Evolutionary conservation across 495 filamentous ascomycete genomes (phyloP), one percentile per base, ranked within the genome.

Genomic region (Penicillium angulare): DNA sequence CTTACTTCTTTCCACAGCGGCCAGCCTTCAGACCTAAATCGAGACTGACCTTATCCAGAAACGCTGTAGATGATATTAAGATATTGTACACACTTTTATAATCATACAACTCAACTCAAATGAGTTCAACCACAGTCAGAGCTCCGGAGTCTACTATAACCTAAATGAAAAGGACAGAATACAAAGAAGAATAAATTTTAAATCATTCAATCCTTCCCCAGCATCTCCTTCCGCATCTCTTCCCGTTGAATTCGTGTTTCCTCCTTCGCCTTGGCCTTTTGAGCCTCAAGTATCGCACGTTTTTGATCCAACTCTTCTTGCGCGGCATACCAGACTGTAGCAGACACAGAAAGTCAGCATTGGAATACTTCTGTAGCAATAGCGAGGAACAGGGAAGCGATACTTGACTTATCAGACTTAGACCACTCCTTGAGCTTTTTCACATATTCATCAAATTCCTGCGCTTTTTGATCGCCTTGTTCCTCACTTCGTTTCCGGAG

Each of bases 381-480:
- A 15, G 29, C 18, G 27, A 33, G 3, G 40, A 22, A 38, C 20
- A 4, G 10, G 3, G 18, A 70, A 76, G 16, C n/a, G n/a, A n/a
- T 73, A 88, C 85, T 95, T 32, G 88, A 87, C 71, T 95, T 96
- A 63, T 91, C 83, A 1, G 87, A 91, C 68, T 92, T 96, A 7
- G 89, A 88, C 74, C 92, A 88, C 57, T 92, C 79, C 78, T 92
- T 95, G 63, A 98, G 69, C 56, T 83, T 84, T 21, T 51, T 76
- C 26, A 97, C 85, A 60, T 95, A 97, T 48, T 92, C 81, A 58
- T 95, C 86, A 63, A 95, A 92, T 18, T 96, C 90, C 71, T 95
- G 78, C 55, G 90, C 81, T 46, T 78, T 79, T 55, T 83, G 79
- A 38, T 85, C 74, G 23, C 92, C 81, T 44, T 86, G 78, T 61